Evolutionary conservation across 2,329 filamentous ascomycete species (phyloP).

Genomic region (Seiridium cupressi): DNA sequence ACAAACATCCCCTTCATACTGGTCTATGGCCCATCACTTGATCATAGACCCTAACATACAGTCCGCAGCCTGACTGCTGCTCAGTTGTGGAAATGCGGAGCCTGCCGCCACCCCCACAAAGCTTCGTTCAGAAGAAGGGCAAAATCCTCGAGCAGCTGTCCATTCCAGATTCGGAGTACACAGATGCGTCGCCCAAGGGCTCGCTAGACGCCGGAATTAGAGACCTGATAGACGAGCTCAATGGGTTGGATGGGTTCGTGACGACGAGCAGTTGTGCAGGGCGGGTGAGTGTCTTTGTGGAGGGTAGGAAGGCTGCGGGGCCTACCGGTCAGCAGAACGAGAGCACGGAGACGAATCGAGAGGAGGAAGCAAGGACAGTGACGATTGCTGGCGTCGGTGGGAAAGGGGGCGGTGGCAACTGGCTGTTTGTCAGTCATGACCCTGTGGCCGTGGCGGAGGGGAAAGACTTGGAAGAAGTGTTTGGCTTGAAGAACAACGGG

Average conservation of each 20-base stretch:
- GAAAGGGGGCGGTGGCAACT: conserved; percentile 80
- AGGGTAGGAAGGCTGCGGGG: conserved; percentile 58
- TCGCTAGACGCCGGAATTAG: conserved; percentile 78
- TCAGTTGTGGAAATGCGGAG: background rate
- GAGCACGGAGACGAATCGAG: conserved; percentile 11
- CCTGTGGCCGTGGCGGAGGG: conserved; percentile 43
- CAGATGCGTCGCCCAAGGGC: conserved; percentile 86
- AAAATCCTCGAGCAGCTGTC: conserved; percentile 71
- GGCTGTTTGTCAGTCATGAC: conserved; percentile 88
- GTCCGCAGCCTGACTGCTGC: no score
- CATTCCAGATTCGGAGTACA: conserved; percentile 68
- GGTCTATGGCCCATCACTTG: no score
- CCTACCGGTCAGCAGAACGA: conserved; percentile 11
- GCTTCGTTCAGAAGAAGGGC: conserved; percentile 63
- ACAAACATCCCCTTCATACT: no score
- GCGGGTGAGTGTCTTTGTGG: conserved; percentile 81
- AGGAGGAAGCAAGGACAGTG: conserved; percentile 11
- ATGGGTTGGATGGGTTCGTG: conserved; percentile 70
- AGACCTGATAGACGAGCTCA: conserved; percentile 76
- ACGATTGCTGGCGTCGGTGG: conserved; percentile 66
- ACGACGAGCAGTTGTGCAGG: conserved; percentile 95
- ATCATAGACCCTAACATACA: no score
- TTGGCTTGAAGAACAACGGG: conserved; percentile 28
- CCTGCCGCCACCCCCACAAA: conserved; percentile 16
- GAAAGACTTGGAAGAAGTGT: conserved; percentile 17